These are phyloP conservation scores for Phaeosphaeriaceae sp. DNA, from an alignment of 2,329 filamentous ascomycete genomes.

Conservation along the genomic window DNA sequence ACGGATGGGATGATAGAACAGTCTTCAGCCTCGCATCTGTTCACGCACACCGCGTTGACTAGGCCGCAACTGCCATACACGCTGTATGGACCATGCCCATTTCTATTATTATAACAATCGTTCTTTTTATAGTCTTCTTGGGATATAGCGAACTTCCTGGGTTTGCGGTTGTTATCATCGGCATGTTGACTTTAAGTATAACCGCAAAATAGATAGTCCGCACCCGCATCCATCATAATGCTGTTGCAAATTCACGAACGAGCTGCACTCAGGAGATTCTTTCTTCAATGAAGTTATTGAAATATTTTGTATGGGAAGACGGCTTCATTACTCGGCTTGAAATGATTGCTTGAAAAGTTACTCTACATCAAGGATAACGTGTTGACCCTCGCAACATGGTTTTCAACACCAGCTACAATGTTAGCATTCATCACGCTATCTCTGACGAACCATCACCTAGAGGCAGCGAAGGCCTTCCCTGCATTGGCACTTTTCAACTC, in stretches of 20 bases:
- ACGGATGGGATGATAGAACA: conserved; percentile 90
- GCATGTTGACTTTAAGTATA: conserved; percentile 76
- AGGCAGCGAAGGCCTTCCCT: conserved; percentile 84
- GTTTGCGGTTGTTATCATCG: conserved; percentile 80
- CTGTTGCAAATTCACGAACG: conserved; percentile 90
- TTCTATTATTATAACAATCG: conserved; percentile 76
- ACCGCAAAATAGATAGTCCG: conserved; percentile 79
- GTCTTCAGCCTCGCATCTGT: conserved; percentile 95
- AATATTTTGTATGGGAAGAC: conserved; percentile 94
- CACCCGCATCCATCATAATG: conserved; percentile 83
- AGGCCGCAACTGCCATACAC: conserved; percentile 87
- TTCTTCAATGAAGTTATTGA: conserved; percentile 90
- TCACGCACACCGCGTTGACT: conserved; percentile 90
- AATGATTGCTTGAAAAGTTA: conserved; percentile 74
- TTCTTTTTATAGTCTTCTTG: conserved; percentile 83
- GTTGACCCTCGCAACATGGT: conserved; percentile 80
- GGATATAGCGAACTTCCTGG: conserved; percentile 91
- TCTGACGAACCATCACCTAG: conserved; percentile 68
- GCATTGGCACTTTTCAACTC: conserved; percentile 94
- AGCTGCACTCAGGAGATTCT: conserved; percentile 91
- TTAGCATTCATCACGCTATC: conserved; percentile 84
- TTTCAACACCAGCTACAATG: conserved; percentile 96
- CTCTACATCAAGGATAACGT: conserved; percentile 84
- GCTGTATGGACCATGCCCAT: conserved; percentile 88
- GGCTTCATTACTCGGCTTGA: conserved; percentile 80